Evolutionary conservation across 352 stramenopile genomes (phyloP).

Genomic region (Hyaloperonospora arabidopsidis): DNA sequence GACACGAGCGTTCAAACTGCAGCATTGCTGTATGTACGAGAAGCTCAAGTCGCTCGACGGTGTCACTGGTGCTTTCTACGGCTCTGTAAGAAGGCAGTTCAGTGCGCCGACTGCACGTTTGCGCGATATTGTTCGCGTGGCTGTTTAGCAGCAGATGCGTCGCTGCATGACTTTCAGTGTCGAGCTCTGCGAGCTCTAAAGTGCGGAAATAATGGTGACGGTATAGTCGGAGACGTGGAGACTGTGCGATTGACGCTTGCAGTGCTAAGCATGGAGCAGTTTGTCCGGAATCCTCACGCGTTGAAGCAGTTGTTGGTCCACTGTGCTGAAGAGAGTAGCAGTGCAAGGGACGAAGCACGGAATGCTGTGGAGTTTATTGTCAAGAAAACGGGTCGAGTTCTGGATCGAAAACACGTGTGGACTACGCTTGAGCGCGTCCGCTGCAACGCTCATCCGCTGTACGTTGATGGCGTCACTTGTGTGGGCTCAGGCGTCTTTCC

Average conservation of each 20-base stretch:
- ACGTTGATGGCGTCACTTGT: constrained; percentile 31
- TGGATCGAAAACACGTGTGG: constrained; percentile 25
- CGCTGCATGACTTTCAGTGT: constrained; percentile 52
- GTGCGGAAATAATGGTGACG: not conserved
- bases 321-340: not conserved
- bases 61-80: constrained; percentile 60
- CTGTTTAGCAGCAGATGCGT: constrained; percentile 36
- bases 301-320: constrained; percentile 23
- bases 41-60: constrained; percentile 20
- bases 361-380: constrained; percentile 12
- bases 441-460: constrained; percentile 51
- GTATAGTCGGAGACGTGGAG: constrained; percentile 27
- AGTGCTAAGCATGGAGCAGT: constrained; percentile 50
- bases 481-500: constrained; percentile 55
- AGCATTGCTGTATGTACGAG: constrained; percentile 38
- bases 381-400: constrained; percentile 3
- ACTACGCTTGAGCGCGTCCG: constrained; percentile 37
- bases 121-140: constrained; percentile 44
- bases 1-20: constrained; percentile 31
- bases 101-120: constrained; percentile 46
- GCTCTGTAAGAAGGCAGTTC: constrained; percentile 39
- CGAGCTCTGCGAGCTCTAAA: constrained; percentile 22
- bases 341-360: constrained; percentile 1
- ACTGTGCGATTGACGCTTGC: constrained; percentile 40
- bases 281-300: constrained; percentile 30